Evolutionary conservation across 2,329 filamentous ascomycete species (phyloP).

Genomic region (Cladosporium colombiae): DNA sequence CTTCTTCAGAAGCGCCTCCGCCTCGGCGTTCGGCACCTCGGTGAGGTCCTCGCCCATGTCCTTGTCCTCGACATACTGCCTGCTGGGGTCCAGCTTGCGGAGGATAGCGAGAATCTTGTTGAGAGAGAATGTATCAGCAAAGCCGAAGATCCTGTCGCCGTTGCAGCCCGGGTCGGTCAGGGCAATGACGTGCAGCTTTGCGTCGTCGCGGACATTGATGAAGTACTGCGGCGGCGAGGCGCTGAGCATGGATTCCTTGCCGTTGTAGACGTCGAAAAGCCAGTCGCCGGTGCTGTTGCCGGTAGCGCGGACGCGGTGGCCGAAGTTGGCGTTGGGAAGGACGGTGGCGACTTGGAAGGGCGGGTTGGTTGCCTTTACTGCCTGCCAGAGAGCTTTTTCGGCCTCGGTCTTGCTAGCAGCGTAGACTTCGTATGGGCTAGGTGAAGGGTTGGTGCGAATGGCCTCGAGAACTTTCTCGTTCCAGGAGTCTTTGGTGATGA

Average conservation of each 20-base stretch:
- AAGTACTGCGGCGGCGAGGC: slow-evolving; percentile 35
- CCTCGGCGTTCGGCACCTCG: slow-evolving; percentile 31
- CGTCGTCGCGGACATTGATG: slow-evolving; percentile 52
- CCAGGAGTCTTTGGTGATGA: slow-evolving; percentile 35
- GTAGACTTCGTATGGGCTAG: slow-evolving; percentile 38
- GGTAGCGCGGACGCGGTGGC: slow-evolving; percentile 17
- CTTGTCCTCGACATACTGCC: slow-evolving; percentile 23
- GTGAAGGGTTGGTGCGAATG: slow-evolving; percentile 32
- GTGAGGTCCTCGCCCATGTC: slow-evolving; percentile 30
- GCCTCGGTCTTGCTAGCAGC: slow-evolving; percentile 49
- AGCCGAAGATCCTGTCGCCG: slow-evolving; percentile 57
- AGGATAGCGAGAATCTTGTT: slow-evolving; percentile 46
- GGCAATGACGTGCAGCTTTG: slow-evolving; percentile 55
- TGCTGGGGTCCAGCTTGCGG: slow-evolving; percentile 42
- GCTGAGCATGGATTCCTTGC: slow-evolving; percentile 1
- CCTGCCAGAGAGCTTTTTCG: slow-evolving; percentile 52
- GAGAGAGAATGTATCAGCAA: slow-evolving; percentile 50
- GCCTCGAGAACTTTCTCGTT: slow-evolving; percentile 34
- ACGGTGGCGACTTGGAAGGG: slow-evolving; percentile 47
- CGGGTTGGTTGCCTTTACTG: slow-evolving; percentile 46
- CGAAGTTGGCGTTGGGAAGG: slow-evolving; percentile 33
- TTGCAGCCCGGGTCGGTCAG: slow-evolving; percentile 49
- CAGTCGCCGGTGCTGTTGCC: slow-evolving; percentile 19
- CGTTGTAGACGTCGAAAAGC: background rate
- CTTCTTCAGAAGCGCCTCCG: slow-evolving; percentile 34